These are phyloP conservation scores for Rhynchospora pubera DNA, from an alignment of 176 grass and related monocot species.

Conservation along the genomic window DNA sequence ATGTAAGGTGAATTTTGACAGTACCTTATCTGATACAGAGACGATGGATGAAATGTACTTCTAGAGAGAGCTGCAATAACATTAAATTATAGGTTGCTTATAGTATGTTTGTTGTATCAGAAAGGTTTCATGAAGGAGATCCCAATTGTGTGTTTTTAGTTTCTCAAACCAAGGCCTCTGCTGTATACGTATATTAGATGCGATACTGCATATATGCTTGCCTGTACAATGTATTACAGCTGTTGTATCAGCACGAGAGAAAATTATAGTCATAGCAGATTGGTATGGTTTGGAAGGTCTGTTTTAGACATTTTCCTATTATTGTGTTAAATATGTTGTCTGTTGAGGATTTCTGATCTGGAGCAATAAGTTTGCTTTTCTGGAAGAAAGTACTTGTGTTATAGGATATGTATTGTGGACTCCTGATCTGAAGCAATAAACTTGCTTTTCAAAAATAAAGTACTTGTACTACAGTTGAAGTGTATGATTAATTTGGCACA, in stretches of 20 bases:
- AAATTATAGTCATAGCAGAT: neutral
- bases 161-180: neutral
- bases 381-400: neutral
- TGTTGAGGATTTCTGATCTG: too few species aligned
- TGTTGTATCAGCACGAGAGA: neutral
- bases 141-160: too few species aligned
- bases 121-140: too few species aligned
- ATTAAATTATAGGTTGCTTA: neutral
- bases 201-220: neutral
- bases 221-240: neutral
- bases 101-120: neutral
- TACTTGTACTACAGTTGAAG: neutral
- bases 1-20: constrained; percentile 72
- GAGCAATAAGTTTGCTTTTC: too few species aligned
- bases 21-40: constrained; percentile 37
- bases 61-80: constrained; percentile 13
- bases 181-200: neutral
- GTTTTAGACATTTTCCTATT: neutral
- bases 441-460: neutral
- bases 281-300: neutral
- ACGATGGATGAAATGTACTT: constrained; percentile 48
- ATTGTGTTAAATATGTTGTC: neutral
- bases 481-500: neutral
- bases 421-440: neutral
- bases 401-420: neutral